Percentiles rank a stretch among this genome's conserved stretches.
Conservation (phyloP, 2,329 filamentous ascomycete genomes). For the Talaromyces sp. region DNA sequence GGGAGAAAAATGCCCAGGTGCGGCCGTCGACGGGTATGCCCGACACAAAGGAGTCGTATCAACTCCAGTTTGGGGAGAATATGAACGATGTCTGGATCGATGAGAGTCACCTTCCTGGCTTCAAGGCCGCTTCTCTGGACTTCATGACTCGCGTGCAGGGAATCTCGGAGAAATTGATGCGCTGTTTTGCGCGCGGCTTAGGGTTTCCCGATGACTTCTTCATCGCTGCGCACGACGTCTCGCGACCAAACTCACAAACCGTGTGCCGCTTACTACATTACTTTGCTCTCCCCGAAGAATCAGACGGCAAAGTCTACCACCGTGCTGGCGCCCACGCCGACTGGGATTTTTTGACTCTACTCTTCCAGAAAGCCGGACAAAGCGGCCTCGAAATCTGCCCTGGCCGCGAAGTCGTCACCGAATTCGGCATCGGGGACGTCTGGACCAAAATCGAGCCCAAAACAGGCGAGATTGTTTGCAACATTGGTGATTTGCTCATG, state of each 20-base stretch:
- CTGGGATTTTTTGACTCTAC: slow-evolving; percentile 61
- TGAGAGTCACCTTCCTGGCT: slow-evolving; percentile 49
- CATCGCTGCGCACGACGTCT: slow-evolving; percentile 52
- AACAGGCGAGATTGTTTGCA: slow-evolving; percentile 58
- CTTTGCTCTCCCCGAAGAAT: slow-evolving; percentile 43
- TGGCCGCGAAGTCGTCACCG: slow-evolving; percentile 58
- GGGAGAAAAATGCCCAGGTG: slow-evolving; percentile 59
- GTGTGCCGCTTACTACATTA: slow-evolving; percentile 59
- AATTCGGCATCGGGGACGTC: slow-evolving; percentile 56
- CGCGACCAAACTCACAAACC: slow-evolving; percentile 51
- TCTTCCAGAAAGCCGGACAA: slow-evolving; percentile 61
- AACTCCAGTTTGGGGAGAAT: slow-evolving; percentile 59
- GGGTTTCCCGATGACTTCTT: slow-evolving; percentile 58
- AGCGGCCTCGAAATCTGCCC: slow-evolving; percentile 64
- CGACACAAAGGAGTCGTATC: slow-evolving; percentile 61
- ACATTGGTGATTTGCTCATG: slow-evolving; percentile 66
- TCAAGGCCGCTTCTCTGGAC: slow-evolving; percentile 42
- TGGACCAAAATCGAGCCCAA: slow-evolving; percentile 63
- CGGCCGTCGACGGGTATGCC: slow-evolving; percentile 58
- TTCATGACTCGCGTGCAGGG: slow-evolving; percentile 57
- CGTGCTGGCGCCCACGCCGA: slow-evolving; percentile 63
- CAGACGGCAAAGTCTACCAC: slow-evolving; percentile 47
- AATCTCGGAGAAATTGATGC: slow-evolving; percentile 56
- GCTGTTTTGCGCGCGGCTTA: slow-evolving; percentile 57
- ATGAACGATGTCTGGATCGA: slow-evolving; percentile 54